A percentile compares a stretch with the other conserved stretches of the same genome.
Evolutionary conservation across 2,329 filamentous ascomycete genomes (phyloP).

Genomic region (Macroventuria anomochaeta): DNA sequence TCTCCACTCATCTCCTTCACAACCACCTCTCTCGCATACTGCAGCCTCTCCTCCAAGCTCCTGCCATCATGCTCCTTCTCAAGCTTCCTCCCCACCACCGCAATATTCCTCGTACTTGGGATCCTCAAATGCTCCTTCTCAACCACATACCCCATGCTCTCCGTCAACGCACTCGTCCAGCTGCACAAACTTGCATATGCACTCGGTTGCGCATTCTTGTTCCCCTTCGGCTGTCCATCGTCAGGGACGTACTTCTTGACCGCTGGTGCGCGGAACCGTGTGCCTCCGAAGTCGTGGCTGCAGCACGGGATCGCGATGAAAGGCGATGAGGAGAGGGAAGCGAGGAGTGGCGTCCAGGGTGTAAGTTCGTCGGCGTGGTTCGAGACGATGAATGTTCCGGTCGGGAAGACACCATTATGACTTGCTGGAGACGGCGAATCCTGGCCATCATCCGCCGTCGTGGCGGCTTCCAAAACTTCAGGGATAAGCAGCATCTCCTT

Average conservation of each 20-base stretch:
- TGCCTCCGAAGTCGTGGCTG: conserved; percentile 83
- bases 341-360: conserved; percentile 91
- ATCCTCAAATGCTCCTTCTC: conserved; percentile 90
- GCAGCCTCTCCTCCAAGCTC: conserved; percentile 63
- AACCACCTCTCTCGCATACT: conserved; percentile 68
- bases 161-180: conserved; percentile 74
- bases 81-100: conserved; percentile 70
- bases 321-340: conserved; percentile 73
- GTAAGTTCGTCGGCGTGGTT: conserved; percentile 98
- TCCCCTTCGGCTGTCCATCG: conserved; percentile 34
- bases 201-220: conserved; percentile 59
- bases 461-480: conserved; percentile 41
- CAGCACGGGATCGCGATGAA: conserved; percentile 97
- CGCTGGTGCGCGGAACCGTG: conserved; percentile 68
- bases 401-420: conserved; percentile 70
- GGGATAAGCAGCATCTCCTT: conserved; percentile 69
- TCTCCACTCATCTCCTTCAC: conserved; percentile 57
- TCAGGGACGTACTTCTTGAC: conserved; percentile 26
- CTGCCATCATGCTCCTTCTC: conserved; percentile 53
- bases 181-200: conserved; percentile 83
- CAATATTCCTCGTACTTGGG: conserved; percentile 87
- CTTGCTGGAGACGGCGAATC: conserved; percentile 18
- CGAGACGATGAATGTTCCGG: conserved; percentile 87
- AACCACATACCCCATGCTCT: conserved; percentile 74
- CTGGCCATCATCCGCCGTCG: neutral